Percentiles rank a stretch among this genome's conserved stretches.
These are phyloP conservation scores for Eutrema salsugineum DNA, from an alignment of 441 rosid species.

Conservation along the genomic window DNA sequence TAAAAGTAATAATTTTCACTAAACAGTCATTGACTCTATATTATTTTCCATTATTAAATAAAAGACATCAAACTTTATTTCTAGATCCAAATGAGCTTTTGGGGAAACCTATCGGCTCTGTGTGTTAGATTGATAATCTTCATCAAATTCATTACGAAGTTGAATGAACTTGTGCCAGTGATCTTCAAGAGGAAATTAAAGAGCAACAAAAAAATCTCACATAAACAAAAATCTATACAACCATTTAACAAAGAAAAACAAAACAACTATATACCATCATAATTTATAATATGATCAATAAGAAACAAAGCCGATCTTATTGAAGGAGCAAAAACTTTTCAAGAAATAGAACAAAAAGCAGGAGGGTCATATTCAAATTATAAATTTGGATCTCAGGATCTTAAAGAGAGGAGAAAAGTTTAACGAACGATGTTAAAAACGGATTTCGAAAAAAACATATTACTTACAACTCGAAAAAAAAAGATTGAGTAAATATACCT, in stretches of 20 bases:
- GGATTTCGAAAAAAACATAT: not conserved
- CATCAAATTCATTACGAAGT: not conserved
- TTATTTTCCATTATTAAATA: not conserved
- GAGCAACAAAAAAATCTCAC: not conserved
- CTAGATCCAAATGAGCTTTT: conserved; percentile 22
- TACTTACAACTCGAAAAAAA: not conserved
- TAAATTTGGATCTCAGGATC: conserved; percentile 5
- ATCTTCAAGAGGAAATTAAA: not conserved
- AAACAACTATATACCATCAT: too few relatives aligned
- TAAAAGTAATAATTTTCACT: not conserved
- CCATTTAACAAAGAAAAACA: too few relatives aligned
- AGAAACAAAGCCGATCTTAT: not conserved
- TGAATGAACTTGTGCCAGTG: not conserved
- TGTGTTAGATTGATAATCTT: not conserved
- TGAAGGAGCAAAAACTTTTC: not conserved
- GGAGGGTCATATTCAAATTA: not conserved
- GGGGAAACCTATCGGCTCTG: not conserved
- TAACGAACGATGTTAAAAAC: not conserved
- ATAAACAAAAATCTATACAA: too few relatives aligned
- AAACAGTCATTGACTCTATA: not conserved
- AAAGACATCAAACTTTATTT: not conserved
- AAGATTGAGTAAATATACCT: conserved; percentile 16
- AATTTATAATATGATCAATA: too few relatives aligned
- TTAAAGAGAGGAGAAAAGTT: not conserved
- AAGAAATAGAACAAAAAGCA: not conserved